Conservation (phyloP, 208 protist genomes). For the Leishmania guyanensis region DNA sequence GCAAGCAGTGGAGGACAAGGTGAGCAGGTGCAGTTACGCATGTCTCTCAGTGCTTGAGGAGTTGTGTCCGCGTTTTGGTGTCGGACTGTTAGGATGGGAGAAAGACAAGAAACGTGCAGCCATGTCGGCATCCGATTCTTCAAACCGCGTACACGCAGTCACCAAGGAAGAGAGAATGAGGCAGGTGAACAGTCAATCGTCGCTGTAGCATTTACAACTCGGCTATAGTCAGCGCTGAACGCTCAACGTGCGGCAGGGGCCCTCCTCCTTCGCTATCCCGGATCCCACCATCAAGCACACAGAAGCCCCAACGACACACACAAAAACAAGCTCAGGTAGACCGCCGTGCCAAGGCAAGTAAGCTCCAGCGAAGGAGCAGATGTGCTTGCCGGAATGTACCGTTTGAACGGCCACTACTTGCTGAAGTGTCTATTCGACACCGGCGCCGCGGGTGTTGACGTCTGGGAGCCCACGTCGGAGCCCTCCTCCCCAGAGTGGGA, state of each 20-base stretch:
- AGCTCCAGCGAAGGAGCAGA: not conserved
- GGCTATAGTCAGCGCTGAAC: not conserved
- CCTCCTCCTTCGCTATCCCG: not conserved
- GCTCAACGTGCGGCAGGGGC: not conserved
- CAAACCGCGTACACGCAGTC: not conserved
- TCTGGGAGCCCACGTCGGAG: slow-evolving; percentile 20
- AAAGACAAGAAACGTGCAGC: not conserved
- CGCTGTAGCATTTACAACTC: not conserved
- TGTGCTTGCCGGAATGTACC: not conserved
- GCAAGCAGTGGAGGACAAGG: not conserved
- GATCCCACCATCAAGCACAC: not conserved
- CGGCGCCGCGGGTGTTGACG: slow-evolving; percentile 1
- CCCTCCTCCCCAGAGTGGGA: slow-evolving; percentile 18
- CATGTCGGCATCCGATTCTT: not conserved
- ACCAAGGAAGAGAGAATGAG: too few species aligned
- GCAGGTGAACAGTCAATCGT: not conserved
- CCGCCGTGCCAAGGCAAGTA: not conserved
- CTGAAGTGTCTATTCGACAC: not conserved
- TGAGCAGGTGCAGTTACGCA: not conserved
- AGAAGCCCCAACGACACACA: not conserved
- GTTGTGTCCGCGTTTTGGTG: not conserved
- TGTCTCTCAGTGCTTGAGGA: not conserved
- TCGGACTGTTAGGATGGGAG: not conserved
- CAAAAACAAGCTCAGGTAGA: not conserved
- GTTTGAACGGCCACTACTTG: not conserved